Conservation (phyloP, 192 early-diverging fungal genomes). For the Linnemannia exigua region DNA sequence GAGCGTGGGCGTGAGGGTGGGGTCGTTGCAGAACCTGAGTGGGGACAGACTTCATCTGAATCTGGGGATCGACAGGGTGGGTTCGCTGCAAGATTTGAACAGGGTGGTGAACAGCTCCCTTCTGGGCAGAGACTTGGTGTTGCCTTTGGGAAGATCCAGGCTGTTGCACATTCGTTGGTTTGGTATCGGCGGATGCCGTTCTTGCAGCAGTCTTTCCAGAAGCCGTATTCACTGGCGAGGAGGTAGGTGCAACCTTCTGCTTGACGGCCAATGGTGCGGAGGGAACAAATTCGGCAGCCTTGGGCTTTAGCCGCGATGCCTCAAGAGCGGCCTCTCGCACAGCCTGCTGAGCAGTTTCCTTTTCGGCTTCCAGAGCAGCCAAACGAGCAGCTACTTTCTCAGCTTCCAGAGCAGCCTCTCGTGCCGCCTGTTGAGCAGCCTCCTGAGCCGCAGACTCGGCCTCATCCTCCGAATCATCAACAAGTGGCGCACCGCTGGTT, state of each 20-base stretch:
- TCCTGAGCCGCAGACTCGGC: constrained; percentile 12
- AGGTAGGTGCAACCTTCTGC: background rate
- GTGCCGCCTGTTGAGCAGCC: constrained; percentile 5
- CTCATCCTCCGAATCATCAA: constrained; percentile 52
- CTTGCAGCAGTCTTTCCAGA: background rate
- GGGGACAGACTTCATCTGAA: constrained; percentile 35
- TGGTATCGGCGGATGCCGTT: background rate
- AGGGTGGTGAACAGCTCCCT: constrained; percentile 10
- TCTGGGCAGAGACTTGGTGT: background rate
- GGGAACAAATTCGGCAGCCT: background rate
- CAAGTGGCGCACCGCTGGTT: constrained; percentile 39
- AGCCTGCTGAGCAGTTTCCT: constrained; percentile 6
- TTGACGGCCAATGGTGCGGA: background rate
- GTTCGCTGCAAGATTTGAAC: constrained; percentile 43
- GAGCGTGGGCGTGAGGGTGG: background rate
- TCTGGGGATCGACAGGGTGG: constrained; percentile 13
- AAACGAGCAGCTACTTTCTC: constrained; percentile 1
- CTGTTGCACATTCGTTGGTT: constrained; percentile 11
- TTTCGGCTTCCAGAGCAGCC: no score
- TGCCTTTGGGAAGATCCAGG: background rate
- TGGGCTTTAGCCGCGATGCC: background rate
- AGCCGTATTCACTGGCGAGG: background rate
- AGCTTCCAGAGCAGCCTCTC: background rate
- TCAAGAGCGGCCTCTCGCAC: background rate
- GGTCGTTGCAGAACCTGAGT: constrained; percentile 46